A percentile compares a stretch with the other conserved stretches of the same genome.
phyloP scores from a whole-genome alignment of 2,329 filamentous ascomycete genomes.

The Metarhizium anisopliae region DNA sequence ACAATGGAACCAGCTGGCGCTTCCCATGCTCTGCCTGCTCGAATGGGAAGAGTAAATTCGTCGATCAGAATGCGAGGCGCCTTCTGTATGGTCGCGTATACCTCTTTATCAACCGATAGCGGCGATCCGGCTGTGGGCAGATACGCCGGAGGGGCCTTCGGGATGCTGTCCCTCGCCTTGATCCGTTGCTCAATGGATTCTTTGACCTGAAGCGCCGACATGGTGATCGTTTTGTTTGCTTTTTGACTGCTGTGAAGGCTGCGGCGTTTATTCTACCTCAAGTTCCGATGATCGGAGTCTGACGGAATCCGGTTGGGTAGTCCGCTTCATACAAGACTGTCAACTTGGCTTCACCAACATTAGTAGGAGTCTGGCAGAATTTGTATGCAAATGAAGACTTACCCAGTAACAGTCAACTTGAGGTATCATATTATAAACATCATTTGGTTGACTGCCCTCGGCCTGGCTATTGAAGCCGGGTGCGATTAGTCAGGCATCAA shows the following conservation, averaged over 20 bases:
- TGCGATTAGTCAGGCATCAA: background rate
- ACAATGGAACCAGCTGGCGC: constrained; percentile 61
- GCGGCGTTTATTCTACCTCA: background rate
- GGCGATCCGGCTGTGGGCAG: constrained; percentile 33
- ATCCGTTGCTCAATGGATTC: constrained; percentile 26
- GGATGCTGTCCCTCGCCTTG: constrained; percentile 32
- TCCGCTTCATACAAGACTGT: background rate
- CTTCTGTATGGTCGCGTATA: constrained; percentile 54
- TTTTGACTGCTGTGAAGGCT: background rate
- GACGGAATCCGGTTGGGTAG: background rate
- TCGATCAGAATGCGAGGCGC: constrained; percentile 32
- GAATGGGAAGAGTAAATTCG: constrained; percentile 59
- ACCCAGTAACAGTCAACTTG: too few relatives aligned
- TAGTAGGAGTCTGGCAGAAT: background rate
- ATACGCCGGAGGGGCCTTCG: constrained; percentile 40
- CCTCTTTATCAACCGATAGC: constrained; percentile 31
- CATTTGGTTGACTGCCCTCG: background rate
- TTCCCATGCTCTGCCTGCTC: constrained; percentile 65
- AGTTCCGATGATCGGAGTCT: background rate
- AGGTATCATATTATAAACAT: background rate
- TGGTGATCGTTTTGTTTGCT: background rate
- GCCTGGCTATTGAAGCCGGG: background rate
- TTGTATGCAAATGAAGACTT: background rate
- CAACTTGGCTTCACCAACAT: background rate
- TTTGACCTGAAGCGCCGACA: constrained; percentile 5